phyloP scores from a whole-genome alignment of 768 basidiomycete genomes.

The Podaxis carcinomalis region DNA sequence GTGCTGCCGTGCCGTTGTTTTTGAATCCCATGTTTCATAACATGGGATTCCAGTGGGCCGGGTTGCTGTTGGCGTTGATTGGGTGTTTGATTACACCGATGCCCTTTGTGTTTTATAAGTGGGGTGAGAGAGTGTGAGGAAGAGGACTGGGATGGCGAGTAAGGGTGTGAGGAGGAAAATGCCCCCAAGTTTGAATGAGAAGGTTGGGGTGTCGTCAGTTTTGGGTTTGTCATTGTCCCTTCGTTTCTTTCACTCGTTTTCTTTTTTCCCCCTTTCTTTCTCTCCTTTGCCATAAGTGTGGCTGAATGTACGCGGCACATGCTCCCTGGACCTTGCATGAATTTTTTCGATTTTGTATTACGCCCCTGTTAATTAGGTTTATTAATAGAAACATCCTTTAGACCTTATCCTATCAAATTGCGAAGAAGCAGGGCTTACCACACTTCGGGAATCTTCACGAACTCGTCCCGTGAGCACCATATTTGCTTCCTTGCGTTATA shows the following conservation, averaged over 20 bases:
- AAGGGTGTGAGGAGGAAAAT: background rate
- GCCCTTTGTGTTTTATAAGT: constrained; percentile 35
- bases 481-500: too few relatives aligned
- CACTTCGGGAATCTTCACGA: too few relatives aligned
- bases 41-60: constrained; percentile 37
- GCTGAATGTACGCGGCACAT: too few relatives aligned
- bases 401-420: background rate
- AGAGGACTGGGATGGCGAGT: constrained; percentile 15
- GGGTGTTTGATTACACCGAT: constrained; percentile 31
- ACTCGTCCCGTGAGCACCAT: too few relatives aligned
- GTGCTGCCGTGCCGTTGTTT: constrained; percentile 35
- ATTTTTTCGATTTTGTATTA: too few relatives aligned
- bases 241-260: too few relatives aligned
- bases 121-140: constrained; percentile 40
- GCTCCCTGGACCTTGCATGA: too few relatives aligned
- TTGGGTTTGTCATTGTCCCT: too few relatives aligned
- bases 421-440: background rate
- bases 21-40: constrained; percentile 37
- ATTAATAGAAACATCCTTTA: background rate
- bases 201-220: too few relatives aligned
- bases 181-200: too few relatives aligned
- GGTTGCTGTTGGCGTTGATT: constrained; percentile 30
- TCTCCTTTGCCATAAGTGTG: too few relatives aligned
- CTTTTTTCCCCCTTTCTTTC: too few relatives aligned
- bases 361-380: background rate